Evolutionary conservation across 352 stramenopile species (phyloP).

Genomic region (Discostella stelligera): DNA sequence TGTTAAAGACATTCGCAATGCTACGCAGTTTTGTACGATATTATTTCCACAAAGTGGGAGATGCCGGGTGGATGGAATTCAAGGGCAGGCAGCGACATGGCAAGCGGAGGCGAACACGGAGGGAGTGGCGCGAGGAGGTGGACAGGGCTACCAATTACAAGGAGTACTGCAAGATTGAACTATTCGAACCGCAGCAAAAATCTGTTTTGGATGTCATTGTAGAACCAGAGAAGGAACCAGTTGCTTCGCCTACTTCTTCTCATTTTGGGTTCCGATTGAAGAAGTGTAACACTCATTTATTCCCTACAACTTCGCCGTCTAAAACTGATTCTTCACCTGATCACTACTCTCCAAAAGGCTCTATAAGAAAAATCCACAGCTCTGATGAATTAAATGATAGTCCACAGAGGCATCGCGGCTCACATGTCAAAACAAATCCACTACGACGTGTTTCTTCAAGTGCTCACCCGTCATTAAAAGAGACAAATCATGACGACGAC

Average conservation of each 20-base stretch:
- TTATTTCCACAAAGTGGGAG: slow-evolving; percentile 51
- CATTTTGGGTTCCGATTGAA: too few species aligned
- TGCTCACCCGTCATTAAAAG: neutral
- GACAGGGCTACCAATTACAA: slow-evolving; percentile 54
- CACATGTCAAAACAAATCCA: neutral
- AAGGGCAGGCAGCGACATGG: slow-evolving; percentile 20
- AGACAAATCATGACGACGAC: slow-evolving; percentile 13
- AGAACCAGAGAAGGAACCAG: too few species aligned
- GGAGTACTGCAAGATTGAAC: slow-evolving; percentile 71
- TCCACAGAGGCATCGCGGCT: neutral
- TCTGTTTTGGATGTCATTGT: too few species aligned
- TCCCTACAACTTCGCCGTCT: too few species aligned
- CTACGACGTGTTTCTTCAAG: slow-evolving; percentile 1
- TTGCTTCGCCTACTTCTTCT: too few species aligned
- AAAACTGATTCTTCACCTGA: too few species aligned
- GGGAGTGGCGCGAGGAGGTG: slow-evolving; percentile 64
- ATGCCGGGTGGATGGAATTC: slow-evolving; percentile 13
- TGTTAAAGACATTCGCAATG: slow-evolving; percentile 75
- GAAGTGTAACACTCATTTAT: too few species aligned
- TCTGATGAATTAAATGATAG: slow-evolving; percentile 29
- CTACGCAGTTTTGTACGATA: slow-evolving; percentile 49
- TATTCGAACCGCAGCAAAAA: slow-evolving; percentile 45
- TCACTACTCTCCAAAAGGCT: too few species aligned
- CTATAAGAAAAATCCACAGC: slow-evolving; percentile 35
- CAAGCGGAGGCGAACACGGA: slow-evolving; percentile 41